Conservation (phyloP, 2,329 filamentous ascomycete genomes). For the Fusarium camptoceras region DNA sequence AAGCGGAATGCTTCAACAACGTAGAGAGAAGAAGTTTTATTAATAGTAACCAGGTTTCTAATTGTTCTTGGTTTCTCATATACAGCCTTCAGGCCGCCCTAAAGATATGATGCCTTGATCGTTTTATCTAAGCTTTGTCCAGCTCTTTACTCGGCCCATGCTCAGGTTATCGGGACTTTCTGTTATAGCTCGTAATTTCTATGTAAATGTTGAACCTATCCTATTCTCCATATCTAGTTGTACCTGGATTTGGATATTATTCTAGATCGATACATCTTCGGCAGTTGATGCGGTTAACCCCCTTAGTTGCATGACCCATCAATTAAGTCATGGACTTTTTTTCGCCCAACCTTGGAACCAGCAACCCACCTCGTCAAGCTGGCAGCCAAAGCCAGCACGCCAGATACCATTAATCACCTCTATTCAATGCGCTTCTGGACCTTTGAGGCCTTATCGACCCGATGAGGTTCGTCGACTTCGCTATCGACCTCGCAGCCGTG, state of each 20-base stretch:
- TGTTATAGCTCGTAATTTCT: neutral
- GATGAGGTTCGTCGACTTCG: conserved; percentile 73
- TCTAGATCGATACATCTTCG: neutral
- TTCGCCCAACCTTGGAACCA: conserved; percentile 15
- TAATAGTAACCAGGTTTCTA: neutral
- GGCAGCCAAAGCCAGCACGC: conserved; percentile 38
- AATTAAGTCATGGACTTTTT: conserved; percentile 46
- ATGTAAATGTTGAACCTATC: neutral
- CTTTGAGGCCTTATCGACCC: conserved; percentile 41
- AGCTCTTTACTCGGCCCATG: neutral
- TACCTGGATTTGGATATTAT: neutral
- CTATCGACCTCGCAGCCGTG: conserved; percentile 76
- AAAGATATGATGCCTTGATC: neutral
- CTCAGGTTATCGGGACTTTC: neutral
- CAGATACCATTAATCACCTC: conserved; percentile 8
- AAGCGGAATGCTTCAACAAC: no score
- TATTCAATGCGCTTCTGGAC: conserved; percentile 43
- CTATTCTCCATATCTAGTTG: neutral
- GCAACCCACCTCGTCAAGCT: conserved; percentile 30
- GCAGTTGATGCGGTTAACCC: conserved; percentile 22
- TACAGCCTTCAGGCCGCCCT: neutral
- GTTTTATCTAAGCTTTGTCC: neutral
- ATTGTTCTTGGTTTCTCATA: neutral
- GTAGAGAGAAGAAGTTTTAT: neutral
- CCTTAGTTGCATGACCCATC: conserved; percentile 50